Conservation (phyloP, 805 yeast genomes). For the Pichia exigua region DNA sequence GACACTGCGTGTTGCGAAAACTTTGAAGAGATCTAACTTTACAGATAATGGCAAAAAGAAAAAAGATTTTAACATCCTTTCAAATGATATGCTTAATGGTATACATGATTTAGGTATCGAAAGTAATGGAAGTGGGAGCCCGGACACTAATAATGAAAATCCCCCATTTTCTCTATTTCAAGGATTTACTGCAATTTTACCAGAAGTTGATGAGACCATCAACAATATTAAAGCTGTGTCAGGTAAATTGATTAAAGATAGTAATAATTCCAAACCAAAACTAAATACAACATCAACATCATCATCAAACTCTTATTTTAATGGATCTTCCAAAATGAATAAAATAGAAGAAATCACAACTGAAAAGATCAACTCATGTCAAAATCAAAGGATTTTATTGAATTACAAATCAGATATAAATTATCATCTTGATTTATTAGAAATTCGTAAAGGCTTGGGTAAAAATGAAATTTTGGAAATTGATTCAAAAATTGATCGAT, state of each 20-base stretch:
- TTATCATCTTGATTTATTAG: constrained; percentile 45
- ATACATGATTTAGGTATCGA: constrained; percentile 32
- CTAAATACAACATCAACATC: not conserved
- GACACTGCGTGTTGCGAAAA: constrained; percentile 1
- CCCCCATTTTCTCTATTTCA: constrained; percentile 50
- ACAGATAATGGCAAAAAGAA: constrained; percentile 7
- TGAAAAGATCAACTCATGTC: constrained; percentile 35
- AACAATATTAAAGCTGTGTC: constrained; percentile 9
- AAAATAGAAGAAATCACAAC: constrained; percentile 31
- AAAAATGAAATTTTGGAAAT: constrained; percentile 58
- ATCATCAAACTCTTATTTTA: not conserved
- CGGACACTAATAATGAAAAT: not conserved
- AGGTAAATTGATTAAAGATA: not conserved
- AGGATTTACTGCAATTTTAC: constrained; percentile 56
- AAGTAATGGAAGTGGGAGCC: not conserved
- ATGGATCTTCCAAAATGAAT: not conserved
- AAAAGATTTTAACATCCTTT: constrained; percentile 44
- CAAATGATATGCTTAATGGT: constrained; percentile 53
- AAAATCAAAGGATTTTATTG: constrained; percentile 29
- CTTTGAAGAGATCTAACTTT: constrained; percentile 4
- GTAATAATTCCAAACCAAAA: not conserved
- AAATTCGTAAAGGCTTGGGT: constrained; percentile 57
- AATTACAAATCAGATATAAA: constrained; percentile 33
- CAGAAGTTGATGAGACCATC: constrained; percentile 41
- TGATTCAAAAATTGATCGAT: constrained; percentile 46